Base-by-base conservation (phyloP, 2,329 filamentous ascomycete genomes). In the Xylaria sp. region DNA sequence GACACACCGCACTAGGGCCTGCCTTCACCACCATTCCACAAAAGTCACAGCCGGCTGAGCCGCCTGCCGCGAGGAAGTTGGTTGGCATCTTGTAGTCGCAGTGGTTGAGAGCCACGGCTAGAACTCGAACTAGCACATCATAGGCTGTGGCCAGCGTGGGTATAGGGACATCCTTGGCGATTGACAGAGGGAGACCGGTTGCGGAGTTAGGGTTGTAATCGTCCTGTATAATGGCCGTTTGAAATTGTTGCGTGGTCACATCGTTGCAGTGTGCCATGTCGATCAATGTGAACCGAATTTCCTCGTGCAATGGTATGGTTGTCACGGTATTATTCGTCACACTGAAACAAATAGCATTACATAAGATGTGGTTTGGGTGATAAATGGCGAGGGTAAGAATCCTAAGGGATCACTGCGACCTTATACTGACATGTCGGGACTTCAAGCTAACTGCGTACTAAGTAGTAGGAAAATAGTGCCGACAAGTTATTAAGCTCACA, bases 41-140 rank as follows among this genome's bases (percentile, higher is more conserved):
- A 35, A 78, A 77, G 47, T 78, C 77, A 53, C 73, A 76, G 1
- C 75, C 75, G 1, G 62, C 27, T 2, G 37, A 51, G 18, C 57
- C 62, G n/a, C 69, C 71, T 5, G 61, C 54, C 18, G 42, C 48
- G 12, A 60, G 60, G 53, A 73, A 74, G 37, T 75, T 42, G 1
- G 44, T 67, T 1, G 71, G 40, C 72, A 76, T 77, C 57, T 78
- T 78, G 70, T 73, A 65, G 62, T 79, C 77, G 16, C 53, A 73
- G 1, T 73, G 78, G 53, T 78, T 79, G 1, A 78, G 65, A 0
- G 66, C 76, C 10, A 78, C 76, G 6, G 76, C 75, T 2, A 69
- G 18, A 3, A 72, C 65, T 2, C 60, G 51, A 1, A 72, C 55
- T 0, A 72, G 60, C 27, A 53, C 25, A 47, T 47, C 44, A 23